A percentile compares a stretch with the other conserved stretches of the same genome.
Conservation (phyloP, 768 basidiomycete species). For the Lactarius trivialis region DNA sequence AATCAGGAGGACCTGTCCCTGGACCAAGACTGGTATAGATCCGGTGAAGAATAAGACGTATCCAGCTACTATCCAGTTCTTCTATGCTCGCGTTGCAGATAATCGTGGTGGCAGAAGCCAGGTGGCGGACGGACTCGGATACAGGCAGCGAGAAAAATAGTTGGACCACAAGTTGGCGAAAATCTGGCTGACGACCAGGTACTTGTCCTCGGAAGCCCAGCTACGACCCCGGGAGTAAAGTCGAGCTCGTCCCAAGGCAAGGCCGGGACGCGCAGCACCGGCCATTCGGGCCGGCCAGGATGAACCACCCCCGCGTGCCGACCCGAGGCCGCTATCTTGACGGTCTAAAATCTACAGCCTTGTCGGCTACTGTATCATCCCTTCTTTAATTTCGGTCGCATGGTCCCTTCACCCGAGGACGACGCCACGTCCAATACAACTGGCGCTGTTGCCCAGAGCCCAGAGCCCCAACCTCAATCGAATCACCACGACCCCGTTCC, state of each 20-base stretch:
- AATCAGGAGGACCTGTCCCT: background rate
- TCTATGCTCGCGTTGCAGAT: too few species aligned
- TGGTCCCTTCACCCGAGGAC: constrained; percentile 17
- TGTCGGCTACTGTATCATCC: background rate
- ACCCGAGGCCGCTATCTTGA: background rate
- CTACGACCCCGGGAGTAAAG: too few species aligned
- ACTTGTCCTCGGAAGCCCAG: background rate
- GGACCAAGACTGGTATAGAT: background rate
- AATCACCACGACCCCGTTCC: constrained; percentile 3
- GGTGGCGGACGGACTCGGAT: too few species aligned
- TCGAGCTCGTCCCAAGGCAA: too few species aligned
- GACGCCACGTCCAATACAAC: background rate
- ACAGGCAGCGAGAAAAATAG: too few species aligned
- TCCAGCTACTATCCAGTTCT: too few species aligned
- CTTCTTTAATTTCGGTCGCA: constrained; percentile 8
- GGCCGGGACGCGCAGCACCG: too few species aligned
- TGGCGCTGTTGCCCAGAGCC: background rate
- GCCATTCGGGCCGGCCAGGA: constrained; percentile 5
- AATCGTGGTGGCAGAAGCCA: too few species aligned
- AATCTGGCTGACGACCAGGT: background rate
- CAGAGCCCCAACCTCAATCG: constrained; percentile 1
- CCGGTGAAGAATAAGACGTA: too few species aligned
- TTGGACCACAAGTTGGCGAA: background rate
- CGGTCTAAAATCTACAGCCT: background rate
- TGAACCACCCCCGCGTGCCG: background rate